Evolutionary conservation across 345 rosid species (phyloP).

Genomic region (Citrus sp.): DNA sequence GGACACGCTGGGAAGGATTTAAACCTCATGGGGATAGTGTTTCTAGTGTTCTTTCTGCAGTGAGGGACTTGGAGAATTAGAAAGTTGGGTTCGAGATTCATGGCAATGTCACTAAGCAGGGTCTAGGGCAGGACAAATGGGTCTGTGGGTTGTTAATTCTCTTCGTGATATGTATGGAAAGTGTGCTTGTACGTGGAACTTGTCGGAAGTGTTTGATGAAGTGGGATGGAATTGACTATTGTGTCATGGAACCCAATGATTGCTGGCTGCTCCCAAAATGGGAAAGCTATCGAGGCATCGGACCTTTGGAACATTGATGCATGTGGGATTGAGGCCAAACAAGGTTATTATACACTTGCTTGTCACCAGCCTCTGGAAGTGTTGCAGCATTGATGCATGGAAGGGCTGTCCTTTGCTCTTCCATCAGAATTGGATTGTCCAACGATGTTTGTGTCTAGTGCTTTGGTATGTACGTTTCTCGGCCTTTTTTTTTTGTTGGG

Average conservation of each 20-base stretch:
- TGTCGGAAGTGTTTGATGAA: conserved; percentile 28
- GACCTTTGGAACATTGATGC: background rate
- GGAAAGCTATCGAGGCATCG: conserved; percentile 35
- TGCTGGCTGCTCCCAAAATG: conserved; percentile 39
- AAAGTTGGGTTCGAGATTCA: conserved; percentile 30
- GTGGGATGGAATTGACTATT: conserved; percentile 30
- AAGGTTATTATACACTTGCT: conserved; percentile 35
- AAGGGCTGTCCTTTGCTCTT: conserved; percentile 35
- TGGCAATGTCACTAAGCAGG: conserved; percentile 21
- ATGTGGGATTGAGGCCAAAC: conserved; percentile 26
- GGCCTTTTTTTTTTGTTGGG: conserved; percentile 25
- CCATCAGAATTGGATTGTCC: conserved; percentile 33
- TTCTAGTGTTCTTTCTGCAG: conserved; percentile 32
- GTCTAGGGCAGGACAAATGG: conserved; percentile 20
- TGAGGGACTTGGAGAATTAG: conserved; percentile 25
- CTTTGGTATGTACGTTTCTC: conserved; percentile 74
- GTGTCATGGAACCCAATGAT: conserved; percentile 39
- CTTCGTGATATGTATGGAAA: conserved; percentile 38
- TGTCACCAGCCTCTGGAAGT: conserved; percentile 38
- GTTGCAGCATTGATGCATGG: conserved; percentile 38
- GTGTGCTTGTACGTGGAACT: conserved; percentile 23
- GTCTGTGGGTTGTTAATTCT: conserved; percentile 17
- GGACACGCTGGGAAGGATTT: conserved; percentile 29
- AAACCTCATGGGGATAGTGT: conserved; percentile 26
- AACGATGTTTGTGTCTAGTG: conserved; percentile 40